Evolutionary conservation across 352 stramenopile genomes (phyloP), one percentile per base, ranked within the genome.

Genomic region (Thraustotheca clavata): DNA sequence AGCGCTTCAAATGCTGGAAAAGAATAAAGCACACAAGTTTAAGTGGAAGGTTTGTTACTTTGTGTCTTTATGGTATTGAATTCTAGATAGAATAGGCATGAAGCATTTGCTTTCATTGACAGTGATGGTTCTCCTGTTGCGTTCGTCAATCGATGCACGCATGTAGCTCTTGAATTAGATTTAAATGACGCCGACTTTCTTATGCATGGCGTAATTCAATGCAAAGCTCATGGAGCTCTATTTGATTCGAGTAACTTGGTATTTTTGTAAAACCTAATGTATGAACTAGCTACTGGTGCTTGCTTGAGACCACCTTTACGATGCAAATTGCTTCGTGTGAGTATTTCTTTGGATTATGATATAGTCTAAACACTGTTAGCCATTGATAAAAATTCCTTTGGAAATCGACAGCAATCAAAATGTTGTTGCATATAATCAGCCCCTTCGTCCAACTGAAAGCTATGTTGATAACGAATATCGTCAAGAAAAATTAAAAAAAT

Each of bases 111-210:
- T 4, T 55, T 65, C 40, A 14, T 65, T 29, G 22, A 24, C 24
- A 24, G 29, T 4, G 35, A 14, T 24, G 8, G 18, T 16, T 49
- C 50, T 20, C 57, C 57, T 2, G 3, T 39, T 26, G 57, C 57
- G 2, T 65, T 34, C 39, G 38, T 35, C 36, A 65, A 65, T 27
- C 26, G 22, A 6, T 65, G 57, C 57, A 54, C 12, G 18, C 79
- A 92, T 52, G 81, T 83, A 40, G 69, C 76, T 59, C 66, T 90
- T 60, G 80, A 92, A 69, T 68, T 92, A 48, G 80, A 92, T 61
- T 67, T 87, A 49, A 79, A 89, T 68, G 83, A 90, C 73, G 80
- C 75, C 69, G 80, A 90, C 62, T 92, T 92, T 63, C 88, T 90
- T 67, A 77, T 69, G 54, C 76, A 88, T 70, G 80, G 80, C 12